phyloP scores from a whole-genome alignment of 2,329 filamentous ascomycete genomes.

The Neonectria hederae region DNA sequence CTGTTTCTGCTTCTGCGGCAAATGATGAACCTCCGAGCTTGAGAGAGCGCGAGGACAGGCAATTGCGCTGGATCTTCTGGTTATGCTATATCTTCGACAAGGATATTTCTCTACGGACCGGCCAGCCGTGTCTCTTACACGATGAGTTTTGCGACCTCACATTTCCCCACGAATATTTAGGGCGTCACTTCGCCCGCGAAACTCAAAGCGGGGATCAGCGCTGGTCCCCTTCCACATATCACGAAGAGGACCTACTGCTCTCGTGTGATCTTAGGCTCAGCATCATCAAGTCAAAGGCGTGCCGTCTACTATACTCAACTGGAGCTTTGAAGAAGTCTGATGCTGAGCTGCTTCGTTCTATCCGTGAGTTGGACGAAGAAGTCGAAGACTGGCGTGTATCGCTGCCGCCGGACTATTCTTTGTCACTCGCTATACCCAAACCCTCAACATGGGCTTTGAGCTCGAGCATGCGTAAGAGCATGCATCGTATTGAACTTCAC shows the following conservation, averaged over 20 bases:
- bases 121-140: slow-evolving; percentile 56
- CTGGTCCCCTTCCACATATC: neutral
- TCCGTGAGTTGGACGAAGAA: slow-evolving; percentile 65
- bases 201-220: slow-evolving; percentile 14
- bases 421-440: slow-evolving; percentile 52
- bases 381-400: slow-evolving; percentile 63
- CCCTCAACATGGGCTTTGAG: neutral
- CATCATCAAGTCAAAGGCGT: slow-evolving; percentile 60
- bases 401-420: slow-evolving; percentile 54
- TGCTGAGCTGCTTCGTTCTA: slow-evolving; percentile 61
- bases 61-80: slow-evolving; percentile 60
- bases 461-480: slow-evolving; percentile 36
- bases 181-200: slow-evolving; percentile 31
- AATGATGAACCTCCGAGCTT: slow-evolving; percentile 13
- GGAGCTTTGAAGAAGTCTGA: slow-evolving; percentile 59
- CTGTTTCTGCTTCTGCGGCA: neutral
- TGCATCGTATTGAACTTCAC: slow-evolving; percentile 58
- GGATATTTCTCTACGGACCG: slow-evolving; percentile 61
- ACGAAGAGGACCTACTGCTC: slow-evolving; percentile 42
- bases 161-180: slow-evolving; percentile 50
- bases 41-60: slow-evolving; percentile 40
- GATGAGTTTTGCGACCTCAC: slow-evolving; percentile 23
- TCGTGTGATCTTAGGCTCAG: slow-evolving; percentile 59
- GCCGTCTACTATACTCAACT: slow-evolving; percentile 58
- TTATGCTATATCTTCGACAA: slow-evolving; percentile 63